Evolutionary conservation across 1,284 basidiomycete species (phyloP), one percentile per base, ranked within the genome.

Genomic region (Rhodofomes roseus): DNA sequence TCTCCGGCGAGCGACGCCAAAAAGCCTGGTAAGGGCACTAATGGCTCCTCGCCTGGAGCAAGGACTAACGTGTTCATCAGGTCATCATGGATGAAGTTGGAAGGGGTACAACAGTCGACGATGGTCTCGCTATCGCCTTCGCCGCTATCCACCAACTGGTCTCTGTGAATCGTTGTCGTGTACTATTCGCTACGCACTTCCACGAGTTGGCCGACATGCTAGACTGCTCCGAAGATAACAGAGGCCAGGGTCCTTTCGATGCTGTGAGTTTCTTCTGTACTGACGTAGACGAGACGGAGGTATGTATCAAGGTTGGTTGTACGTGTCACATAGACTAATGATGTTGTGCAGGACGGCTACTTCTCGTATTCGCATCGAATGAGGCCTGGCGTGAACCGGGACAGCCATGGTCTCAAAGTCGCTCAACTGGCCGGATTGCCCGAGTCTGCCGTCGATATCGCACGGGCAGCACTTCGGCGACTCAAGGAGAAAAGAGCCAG

Each of bases 41-140:
- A 12, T 34, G 4, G 2, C 18, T 20, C 37, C 8, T 18, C 16
- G 34, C 37, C 20, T 29, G 14, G 34, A 62, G 44, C 56, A 39
- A 11, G n/a, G 16, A 39, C 37, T 14, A 16, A 18, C 37, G n/a
- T 25, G 20, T 56, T 4, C 22, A 16, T 40, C n/a, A 93, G 92
- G 92, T 97, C 20, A 95, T 98, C 64, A 96, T 98, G 92, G 95
- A 98, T 71, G 96, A 99, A 76, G 92, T 99, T 20, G 96, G 96
- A 2, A 81, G 96, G 64, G 96, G 96, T 22, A 99, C 97, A 2
- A 95, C 95, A 0, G 87, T 96, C 5, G 83, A 87, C 59, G 95
- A 98, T 65, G 96, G 97, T 4, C 76, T 98, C 18, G 91, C 95
- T 0, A 94, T 99, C 51, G 95, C 96, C 1, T 98, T 94, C 71